phyloP scores from a whole-genome alignment of 257 asterid species.

The Nicotiana otophora region DNA sequence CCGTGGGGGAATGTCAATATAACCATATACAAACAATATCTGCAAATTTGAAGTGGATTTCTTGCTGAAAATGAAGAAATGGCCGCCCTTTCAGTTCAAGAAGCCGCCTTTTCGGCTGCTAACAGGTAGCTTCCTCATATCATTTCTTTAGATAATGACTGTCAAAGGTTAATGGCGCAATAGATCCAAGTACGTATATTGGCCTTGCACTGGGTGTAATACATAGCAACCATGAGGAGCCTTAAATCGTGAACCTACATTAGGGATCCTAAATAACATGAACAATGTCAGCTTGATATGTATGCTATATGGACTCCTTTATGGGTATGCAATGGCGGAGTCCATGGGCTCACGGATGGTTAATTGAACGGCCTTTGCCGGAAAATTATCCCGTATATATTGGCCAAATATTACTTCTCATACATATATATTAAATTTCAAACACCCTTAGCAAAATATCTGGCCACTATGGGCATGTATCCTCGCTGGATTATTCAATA shows the following conservation, averaged over 20 bases:
- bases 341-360: too few relatives aligned
- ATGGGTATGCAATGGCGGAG: too few relatives aligned
- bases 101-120: not conserved
- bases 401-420: too few relatives aligned
- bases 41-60: not conserved
- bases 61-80: not conserved
- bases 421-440: too few relatives aligned
- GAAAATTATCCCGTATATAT: too few relatives aligned
- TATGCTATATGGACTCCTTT: not conserved
- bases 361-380: too few relatives aligned
- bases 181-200: not conserved
- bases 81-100: not conserved
- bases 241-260: not conserved
- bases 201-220: not conserved
- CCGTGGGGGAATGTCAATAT: too few relatives aligned
- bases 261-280: not conserved
- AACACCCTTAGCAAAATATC: too few relatives aligned
- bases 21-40: not conserved
- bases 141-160: not conserved
- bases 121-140: not conserved
- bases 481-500: too few relatives aligned
- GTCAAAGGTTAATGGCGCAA: not conserved
- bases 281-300: not conserved
- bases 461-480: too few relatives aligned
- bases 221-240: not conserved